Conservation (phyloP, 257 asterid genomes). For the Solanum rostratum region DNA sequence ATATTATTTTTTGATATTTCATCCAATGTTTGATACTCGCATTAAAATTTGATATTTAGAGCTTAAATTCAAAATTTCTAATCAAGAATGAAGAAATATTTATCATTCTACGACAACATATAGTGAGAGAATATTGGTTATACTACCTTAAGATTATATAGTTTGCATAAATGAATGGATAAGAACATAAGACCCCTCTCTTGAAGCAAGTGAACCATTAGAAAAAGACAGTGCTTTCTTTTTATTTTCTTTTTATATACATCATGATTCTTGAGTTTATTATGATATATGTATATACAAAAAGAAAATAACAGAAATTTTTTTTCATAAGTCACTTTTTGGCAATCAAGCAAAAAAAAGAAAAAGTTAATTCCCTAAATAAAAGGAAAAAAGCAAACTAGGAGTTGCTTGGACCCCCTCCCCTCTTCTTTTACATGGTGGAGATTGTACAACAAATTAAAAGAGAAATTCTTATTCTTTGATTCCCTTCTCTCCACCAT, state of each 20-base stretch:
- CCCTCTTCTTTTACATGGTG: slow-evolving; percentile 14
- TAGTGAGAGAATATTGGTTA: background rate
- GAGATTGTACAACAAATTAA: background rate
- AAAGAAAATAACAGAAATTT: background rate
- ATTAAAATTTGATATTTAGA: background rate
- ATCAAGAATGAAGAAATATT: background rate
- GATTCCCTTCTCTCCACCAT: slow-evolving; percentile 16
- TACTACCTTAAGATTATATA: background rate
- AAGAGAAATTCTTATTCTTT: slow-evolving; percentile 20
- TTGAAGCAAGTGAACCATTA: background rate
- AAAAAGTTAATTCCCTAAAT: background rate
- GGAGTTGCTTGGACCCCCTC: background rate
- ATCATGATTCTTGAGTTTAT: background rate
- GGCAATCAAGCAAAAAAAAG: background rate
- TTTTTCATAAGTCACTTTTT: background rate
- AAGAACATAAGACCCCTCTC: background rate
- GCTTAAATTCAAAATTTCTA: background rate
- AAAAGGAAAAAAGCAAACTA: background rate
- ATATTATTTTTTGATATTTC: background rate
- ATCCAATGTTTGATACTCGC: background rate
- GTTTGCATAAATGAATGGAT: background rate
- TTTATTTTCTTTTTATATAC: background rate
- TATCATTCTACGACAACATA: background rate
- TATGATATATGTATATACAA: background rate
- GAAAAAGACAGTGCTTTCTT: background rate